Base-by-base conservation (phyloP, 2,329 filamentous ascomycete species). In the Cryphonectria naterciae region DNA sequence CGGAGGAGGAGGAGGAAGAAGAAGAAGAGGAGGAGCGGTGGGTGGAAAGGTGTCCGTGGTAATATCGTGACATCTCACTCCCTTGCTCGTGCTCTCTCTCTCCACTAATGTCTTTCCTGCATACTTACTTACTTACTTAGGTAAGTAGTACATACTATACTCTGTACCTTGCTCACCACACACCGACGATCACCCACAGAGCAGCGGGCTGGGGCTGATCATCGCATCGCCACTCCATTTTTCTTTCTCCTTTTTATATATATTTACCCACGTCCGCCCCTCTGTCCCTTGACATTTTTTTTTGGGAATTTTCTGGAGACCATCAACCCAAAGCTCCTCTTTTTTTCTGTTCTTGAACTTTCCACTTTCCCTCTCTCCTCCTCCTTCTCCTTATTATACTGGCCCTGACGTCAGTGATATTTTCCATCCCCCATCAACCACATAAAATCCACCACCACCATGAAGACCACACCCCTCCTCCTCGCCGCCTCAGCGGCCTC, bases 401-500 rank as follows among this genome's bases (percentile, higher is more conserved):
- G 17, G 32, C 58, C 13, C 37, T 62, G 58, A 62, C 58, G 25
- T 62, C 58, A 37, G 35, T n/a, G 46, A 49, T 39, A 39, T 11
- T 11, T 11, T 11, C 17, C 8, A 32, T 62, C 58, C 2, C 37
- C 32, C 22, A 22, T 8, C 32, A n/a, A 41, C 52, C 37, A 10
- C 54, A n/a, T 17, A 60, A 70, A 7, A 7, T 68, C 65, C 52
- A 35, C 37, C 32, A 69, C 41, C 73, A 63, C 65, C 67, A 74
- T 71, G 79, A 80, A 77, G 76, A 74, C 76, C 41, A 46, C 77
- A 22, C 66, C 77, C 2, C 66, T 75, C 65, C 72, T 78, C 28
- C 56, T 79, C 65, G 76, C 77, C 72, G 66, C 79, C 67, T 49
- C 46, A 4, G 77, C 76, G 67, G 75, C 74, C 70, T 75, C 74